Base-by-base conservation (phyloP, 805 yeast genomes). In the Zygoascus flipseniorum region DNA sequence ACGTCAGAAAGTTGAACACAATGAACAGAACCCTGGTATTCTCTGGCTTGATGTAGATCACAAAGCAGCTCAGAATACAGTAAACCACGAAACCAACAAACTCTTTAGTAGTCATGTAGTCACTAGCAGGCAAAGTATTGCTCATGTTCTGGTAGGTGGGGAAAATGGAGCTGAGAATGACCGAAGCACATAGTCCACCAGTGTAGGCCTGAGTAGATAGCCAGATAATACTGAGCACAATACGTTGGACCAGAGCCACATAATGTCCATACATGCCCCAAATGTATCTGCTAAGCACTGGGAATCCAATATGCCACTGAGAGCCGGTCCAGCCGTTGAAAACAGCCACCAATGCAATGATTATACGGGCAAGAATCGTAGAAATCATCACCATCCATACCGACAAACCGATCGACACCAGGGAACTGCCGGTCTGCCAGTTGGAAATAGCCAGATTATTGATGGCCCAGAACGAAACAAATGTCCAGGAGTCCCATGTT, bases 241-340 rank as follows among this genome's bases (percentile, higher is more conserved):
- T 69, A 61, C 82, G 66, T 54, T 73, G 72, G 10, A 70, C 54
- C 35, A 79, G 66, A n/a, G 76, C 77, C 28, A 77, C 52, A 45
- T 63, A 68, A 5, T 76, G 69, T 2, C 81, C 80, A 54, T 69
- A 63, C 39, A 76, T 66, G 9, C 83, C 82, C 65, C 74, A 78
- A 0, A 74, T 65, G 47, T 71, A 69, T 49, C 82, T 63, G 23
- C 71, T 66, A 50, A 69, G 68, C 10, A 78, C 69, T 2, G 81
- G 72, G 57, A 69, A 78, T 0, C 81, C 80, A 43, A 78, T 68
- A 60, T 76, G 81, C 63, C 72, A 78, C 20, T 70, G 68, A 8
- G 75, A 71, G 35, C 82, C 82, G 14, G 72, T 74, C 62, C 72
- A 70, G 35, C 79, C 77, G 55, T 75, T 76, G 11, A 71, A 62